phyloP scores from a whole-genome alignment of 2,329 filamentous ascomycete species.

The Sporothrix protearum region DNA sequence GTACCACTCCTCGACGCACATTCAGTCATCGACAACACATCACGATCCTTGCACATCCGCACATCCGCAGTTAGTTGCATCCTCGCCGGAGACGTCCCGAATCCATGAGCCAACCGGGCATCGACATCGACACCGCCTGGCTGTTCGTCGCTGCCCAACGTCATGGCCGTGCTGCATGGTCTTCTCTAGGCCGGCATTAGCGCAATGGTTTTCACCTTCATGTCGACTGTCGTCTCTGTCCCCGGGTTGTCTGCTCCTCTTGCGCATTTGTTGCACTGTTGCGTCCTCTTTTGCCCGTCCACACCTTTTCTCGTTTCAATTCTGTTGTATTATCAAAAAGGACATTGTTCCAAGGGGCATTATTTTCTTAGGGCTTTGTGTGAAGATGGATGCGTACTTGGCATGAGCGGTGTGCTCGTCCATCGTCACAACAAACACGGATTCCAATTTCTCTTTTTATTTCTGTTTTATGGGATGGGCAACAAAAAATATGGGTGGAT shows the following conservation, averaged over 20 bases:
- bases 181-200: constrained; percentile 20
- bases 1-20: background rate
- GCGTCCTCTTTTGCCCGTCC: background rate
- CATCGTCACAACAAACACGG: background rate
- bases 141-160: constrained; percentile 25
- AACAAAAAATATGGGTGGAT: constrained; percentile 23
- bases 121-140: background rate
- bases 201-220: constrained; percentile 14
- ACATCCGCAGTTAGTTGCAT: background rate
- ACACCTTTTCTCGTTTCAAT: background rate
- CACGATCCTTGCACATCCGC: background rate
- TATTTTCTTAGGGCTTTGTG: background rate
- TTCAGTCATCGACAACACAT: constrained; percentile 18
- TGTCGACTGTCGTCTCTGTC: background rate
- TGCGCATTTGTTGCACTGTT: background rate
- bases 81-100: constrained; percentile 1
- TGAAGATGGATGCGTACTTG: background rate
- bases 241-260: background rate
- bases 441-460: background rate
- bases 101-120: constrained; percentile 5
- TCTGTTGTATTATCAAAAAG: constrained; percentile 11
- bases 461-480: constrained; percentile 16
- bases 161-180: constrained; percentile 18
- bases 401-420: background rate
- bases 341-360: constrained; percentile 8